Conservation (phyloP, 257 asterid species). For the Solanum sitiens region DNA sequence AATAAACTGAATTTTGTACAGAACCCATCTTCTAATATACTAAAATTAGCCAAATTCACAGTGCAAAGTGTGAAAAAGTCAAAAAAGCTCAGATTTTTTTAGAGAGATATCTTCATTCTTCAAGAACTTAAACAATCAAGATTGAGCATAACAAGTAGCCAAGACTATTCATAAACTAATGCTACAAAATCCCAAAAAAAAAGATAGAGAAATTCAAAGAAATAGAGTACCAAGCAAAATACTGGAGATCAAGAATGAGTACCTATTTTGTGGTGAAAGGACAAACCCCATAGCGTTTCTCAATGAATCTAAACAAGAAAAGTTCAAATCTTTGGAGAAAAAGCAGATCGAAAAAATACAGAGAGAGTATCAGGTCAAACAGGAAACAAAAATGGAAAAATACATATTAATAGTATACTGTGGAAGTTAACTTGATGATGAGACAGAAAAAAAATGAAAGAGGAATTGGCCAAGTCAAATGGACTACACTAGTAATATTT, state of each 20-base stretch:
- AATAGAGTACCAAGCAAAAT: background rate
- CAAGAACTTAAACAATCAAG: background rate
- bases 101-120: background rate
- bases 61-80: background rate
- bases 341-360: background rate
- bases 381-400: background rate
- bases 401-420: background rate
- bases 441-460: background rate
- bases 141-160: background rate
- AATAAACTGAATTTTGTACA: constrained; percentile 12
- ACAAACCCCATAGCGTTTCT: background rate
- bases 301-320: background rate
- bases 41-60: background rate
- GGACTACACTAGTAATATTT: background rate
- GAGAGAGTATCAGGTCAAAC: background rate
- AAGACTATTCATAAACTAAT: background rate
- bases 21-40: background rate
- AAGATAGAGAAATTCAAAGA: background rate
- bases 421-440: background rate
- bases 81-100: background rate
- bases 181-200: background rate
- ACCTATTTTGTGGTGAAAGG: background rate
- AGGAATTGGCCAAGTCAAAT: background rate
- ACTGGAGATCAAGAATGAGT: background rate
- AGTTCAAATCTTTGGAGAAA: background rate